These are phyloP conservation scores for Liriodendron chinense DNA, from an alignment of 164 flowering plant species.

Conservation along the genomic window DNA sequence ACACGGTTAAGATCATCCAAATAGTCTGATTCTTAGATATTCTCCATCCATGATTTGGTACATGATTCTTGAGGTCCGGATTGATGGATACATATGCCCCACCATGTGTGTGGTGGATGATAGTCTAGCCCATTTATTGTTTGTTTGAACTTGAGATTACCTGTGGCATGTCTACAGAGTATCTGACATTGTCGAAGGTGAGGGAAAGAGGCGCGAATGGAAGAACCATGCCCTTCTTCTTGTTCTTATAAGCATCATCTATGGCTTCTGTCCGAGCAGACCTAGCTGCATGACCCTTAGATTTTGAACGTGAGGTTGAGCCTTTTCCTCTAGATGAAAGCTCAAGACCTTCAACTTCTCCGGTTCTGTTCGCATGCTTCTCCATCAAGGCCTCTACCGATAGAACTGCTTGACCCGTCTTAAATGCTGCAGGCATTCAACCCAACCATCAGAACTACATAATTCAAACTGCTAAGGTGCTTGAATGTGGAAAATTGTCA, in stretches of 20 bases:
- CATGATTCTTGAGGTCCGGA: neutral
- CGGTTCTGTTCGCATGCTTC: constrained; percentile 13
- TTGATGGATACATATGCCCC: no score
- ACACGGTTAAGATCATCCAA: neutral
- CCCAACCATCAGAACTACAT: constrained; percentile 25
- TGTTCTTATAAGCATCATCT: constrained; percentile 7
- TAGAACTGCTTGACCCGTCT: constrained; percentile 6
- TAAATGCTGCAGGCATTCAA: constrained; percentile 14
- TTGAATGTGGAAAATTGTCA: neutral
- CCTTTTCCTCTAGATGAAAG: constrained; percentile 2
- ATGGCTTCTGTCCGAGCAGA: constrained; percentile 8
- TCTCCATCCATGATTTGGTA: neutral
- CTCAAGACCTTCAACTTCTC: neutral
- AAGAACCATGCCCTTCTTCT: constrained; percentile 45
- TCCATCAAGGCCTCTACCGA: constrained; percentile 13
- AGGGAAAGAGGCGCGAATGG: constrained; percentile 45
- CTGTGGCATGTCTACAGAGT: constrained; percentile 54
- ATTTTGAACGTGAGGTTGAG: neutral
- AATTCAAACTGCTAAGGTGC: neutral
- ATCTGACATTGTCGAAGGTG: constrained; percentile 38
- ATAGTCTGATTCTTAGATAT: no score
- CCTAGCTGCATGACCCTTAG: neutral
- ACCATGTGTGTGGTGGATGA: neutral
- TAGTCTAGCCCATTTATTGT: neutral
- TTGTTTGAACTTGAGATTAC: constrained; percentile 15